Evolutionary conservation across 345 rosid species (phyloP), one percentile per base, ranked within the genome.

Genomic region (Eucalyptus marginata): DNA sequence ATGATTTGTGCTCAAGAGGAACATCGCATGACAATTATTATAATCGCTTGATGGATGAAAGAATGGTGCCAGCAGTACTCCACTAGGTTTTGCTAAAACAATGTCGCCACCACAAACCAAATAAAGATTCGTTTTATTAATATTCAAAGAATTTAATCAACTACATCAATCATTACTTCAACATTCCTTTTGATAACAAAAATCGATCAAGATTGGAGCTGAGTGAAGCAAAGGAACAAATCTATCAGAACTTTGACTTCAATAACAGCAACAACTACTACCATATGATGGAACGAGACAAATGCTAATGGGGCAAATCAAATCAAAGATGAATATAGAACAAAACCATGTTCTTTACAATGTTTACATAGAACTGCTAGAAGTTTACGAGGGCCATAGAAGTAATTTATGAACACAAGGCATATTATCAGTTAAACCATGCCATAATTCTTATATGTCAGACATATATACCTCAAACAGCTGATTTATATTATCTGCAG

Each of bases 401-500:
- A 76, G 20, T 18, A 36, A 36, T 76, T 10, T 36, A 76, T 36
- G 47, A 76, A 76, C 83, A 76, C 8, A 2, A 76, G 83, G 47
- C 7, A 10, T 36, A 76, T 18, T 76, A 36, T 76, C 83, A 36
- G 20, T 36, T 76, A 40, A 76, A 20, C 27, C 46, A 76, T 76
- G 87, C 87, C 46, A 66, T 64, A 36, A 29, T 10, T 58, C 79
- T 5, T 47, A 46, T 29, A 64, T 40, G 88, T 49, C 86, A 24
- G 14, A 25, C 88, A 33, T 29, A 43, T 47, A 88, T 90, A 90
- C 99, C 99, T 97, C 95, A 90, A 97, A 97, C 87, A 97, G 94
- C 92, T 97, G 95, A 86, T 95, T 96, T 91, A 97, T 96, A 89
- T 97, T 97, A 91, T 96, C 98, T 22, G 99, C 99, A 86, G 99